A percentile compares a stretch with the other conserved stretches of the same genome.
Conservation (phyloP, 2,329 filamentous ascomycete species). For the Aspergillus sp. region DNA sequence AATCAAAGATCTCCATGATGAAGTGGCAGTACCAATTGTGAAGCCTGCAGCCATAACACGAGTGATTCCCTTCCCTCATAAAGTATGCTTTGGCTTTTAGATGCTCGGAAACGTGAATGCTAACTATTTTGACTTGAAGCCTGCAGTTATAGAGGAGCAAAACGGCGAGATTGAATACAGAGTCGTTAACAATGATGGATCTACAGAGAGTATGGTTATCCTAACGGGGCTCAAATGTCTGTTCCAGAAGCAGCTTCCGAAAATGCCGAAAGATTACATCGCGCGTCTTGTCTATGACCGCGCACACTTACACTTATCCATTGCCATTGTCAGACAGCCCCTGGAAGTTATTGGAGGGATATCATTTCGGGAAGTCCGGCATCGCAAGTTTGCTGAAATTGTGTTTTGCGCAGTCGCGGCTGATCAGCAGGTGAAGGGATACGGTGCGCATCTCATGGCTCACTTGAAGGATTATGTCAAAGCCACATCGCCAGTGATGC, state of each 20-base stretch:
- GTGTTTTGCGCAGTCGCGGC: slow-evolving; percentile 96
- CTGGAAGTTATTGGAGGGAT: slow-evolving; percentile 91
- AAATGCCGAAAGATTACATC: slow-evolving; percentile 99
- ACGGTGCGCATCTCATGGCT: neutral
- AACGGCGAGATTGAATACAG: slow-evolving; percentile 94
- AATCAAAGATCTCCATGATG: neutral
- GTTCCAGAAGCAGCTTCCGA: slow-evolving; percentile 96
- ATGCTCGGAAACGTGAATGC: neutral
- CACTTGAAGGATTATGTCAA: slow-evolving; percentile 77
- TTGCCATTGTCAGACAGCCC: slow-evolving; percentile 96
- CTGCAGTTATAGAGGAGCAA: slow-evolving; percentile 89
- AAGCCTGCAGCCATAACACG: neutral
- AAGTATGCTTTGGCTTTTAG: slow-evolving; percentile 53
- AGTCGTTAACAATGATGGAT: slow-evolving; percentile 94
- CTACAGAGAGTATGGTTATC: slow-evolving; percentile 85
- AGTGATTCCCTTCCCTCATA: slow-evolving; percentile 79
- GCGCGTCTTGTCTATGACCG: slow-evolving; percentile 95
- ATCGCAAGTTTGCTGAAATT: slow-evolving; percentile 91
- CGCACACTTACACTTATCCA: slow-evolving; percentile 90
- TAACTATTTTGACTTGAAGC: slow-evolving; percentile 46
- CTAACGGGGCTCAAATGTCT: slow-evolving; percentile 95
- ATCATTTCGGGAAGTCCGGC: slow-evolving; percentile 91
- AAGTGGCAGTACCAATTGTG: neutral
- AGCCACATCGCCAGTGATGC: slow-evolving; percentile 93
- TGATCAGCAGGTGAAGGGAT: slow-evolving; percentile 49